A percentile compares a stretch with the other conserved stretches of the same genome.
Evolutionary conservation across 1,284 basidiomycete genomes (phyloP).

Genomic region (Cryptococcus sp.): DNA sequence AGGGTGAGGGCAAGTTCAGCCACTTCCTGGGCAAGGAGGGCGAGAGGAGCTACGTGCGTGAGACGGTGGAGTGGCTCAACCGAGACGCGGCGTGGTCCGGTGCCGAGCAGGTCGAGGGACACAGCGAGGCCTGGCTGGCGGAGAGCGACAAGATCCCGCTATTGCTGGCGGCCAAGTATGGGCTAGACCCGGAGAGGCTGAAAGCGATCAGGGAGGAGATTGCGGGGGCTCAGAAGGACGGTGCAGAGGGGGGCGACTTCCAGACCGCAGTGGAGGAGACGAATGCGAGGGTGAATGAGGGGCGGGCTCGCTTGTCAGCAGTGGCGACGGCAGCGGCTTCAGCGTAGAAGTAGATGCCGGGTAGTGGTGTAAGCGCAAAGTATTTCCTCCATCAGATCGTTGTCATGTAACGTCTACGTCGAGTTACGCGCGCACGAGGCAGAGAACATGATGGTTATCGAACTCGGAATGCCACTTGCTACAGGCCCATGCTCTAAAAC

Average conservation of each 20-base stretch:
- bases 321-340: neutral
- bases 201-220: constrained; percentile 1
- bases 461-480: no score
- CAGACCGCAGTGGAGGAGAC: constrained; percentile 13
- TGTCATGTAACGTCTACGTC: no score
- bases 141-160: constrained; percentile 18
- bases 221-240: constrained; percentile 1
- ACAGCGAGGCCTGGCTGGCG: constrained; percentile 25
- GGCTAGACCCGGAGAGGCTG: constrained; percentile 7
- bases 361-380: no score
- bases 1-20: constrained; percentile 27
- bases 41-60: constrained; percentile 28
- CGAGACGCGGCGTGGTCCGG: constrained; percentile 24
- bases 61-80: constrained; percentile 39
- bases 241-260: neutral
- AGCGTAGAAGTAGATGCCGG: neutral
- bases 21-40: constrained; percentile 33
- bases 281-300: constrained; percentile 10
- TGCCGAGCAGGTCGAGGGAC: constrained; percentile 24
- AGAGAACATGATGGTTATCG: no score
- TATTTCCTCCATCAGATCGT: no score
- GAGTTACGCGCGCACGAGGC: no score
- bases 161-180: constrained; percentile 20
- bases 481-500: no score
- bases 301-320: constrained; percentile 4